Conservation (phyloP, 441 rosid genomes). For the Gossypium davidsonii region DNA sequence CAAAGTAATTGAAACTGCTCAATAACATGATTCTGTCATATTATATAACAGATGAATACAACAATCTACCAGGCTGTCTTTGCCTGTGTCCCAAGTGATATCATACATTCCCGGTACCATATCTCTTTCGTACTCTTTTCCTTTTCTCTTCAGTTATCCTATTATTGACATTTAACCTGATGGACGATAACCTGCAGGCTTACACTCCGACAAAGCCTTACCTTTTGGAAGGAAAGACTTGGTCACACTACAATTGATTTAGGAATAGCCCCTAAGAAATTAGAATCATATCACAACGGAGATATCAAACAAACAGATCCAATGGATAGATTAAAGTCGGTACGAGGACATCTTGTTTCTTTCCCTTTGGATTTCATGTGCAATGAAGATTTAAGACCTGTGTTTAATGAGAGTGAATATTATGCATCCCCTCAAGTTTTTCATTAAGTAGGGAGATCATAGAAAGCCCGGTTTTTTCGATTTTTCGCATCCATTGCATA, state of each 20-base stretch:
- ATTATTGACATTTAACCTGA: background rate
- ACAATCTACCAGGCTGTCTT: constrained; percentile 84
- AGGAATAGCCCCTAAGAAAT: constrained; percentile 76
- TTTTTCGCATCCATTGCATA: background rate
- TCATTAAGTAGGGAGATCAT: constrained; percentile 30
- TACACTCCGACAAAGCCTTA: constrained; percentile 60
- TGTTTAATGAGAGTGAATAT: constrained; percentile 91
- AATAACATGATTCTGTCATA: background rate
- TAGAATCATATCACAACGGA: constrained; percentile 65
- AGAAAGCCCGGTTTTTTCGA: background rate
- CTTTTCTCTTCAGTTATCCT: background rate
- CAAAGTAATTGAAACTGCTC: background rate
- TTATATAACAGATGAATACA: constrained; percentile 39
- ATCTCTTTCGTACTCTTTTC: background rate
- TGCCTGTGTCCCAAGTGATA: constrained; percentile 87
- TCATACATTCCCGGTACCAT: constrained; percentile 72
- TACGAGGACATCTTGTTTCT: constrained; percentile 88
- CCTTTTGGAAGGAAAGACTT: constrained; percentile 74
- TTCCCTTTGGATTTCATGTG: constrained; percentile 91
- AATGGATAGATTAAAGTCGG: constrained; percentile 52
- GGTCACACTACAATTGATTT: constrained; percentile 87
- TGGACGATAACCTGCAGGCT: constrained; percentile 28
- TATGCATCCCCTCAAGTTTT: constrained; percentile 92
- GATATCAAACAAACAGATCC: constrained; percentile 55
- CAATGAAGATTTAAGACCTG: constrained; percentile 90